Conservation (phyloP, 2,329 filamentous ascomycete species). For the Harringtonia lauricola region DNA sequence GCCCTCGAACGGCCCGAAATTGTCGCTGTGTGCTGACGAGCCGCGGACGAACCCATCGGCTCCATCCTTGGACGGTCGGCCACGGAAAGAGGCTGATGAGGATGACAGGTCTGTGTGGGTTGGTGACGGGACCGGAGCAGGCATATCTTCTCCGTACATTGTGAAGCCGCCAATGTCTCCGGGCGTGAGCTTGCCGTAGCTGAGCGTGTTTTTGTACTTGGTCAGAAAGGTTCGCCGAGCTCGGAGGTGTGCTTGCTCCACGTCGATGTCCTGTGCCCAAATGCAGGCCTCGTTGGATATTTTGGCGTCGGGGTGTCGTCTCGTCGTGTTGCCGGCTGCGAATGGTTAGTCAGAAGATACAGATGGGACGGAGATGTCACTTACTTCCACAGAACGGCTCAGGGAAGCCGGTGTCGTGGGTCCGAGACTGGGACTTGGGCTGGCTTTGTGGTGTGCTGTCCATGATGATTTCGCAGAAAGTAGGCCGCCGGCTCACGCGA, state of each 20-base stretch:
- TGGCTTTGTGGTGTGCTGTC: slow-evolving; percentile 4
- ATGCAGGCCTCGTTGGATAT: slow-evolving; percentile 45
- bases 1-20: no score
- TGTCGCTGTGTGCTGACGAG: slow-evolving; percentile 8
- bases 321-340: slow-evolving; percentile 44
- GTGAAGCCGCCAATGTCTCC: slow-evolving; percentile 9
- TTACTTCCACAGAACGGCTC: slow-evolving; percentile 36
- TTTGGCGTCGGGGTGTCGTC: slow-evolving; percentile 51
- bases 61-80: slow-evolving; percentile 26
- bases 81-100: slow-evolving; percentile 8
- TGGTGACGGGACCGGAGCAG: slow-evolving; percentile 6
- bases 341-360: background rate
- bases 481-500: no score
- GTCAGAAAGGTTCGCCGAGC: slow-evolving; percentile 34
- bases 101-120: background rate
- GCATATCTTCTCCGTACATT: slow-evolving; percentile 7
- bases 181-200: slow-evolving; percentile 31
- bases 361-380: background rate
- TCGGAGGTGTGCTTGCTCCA: slow-evolving; percentile 28
- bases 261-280: slow-evolving; percentile 39
- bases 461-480: slow-evolving; percentile 4
- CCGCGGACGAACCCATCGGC: slow-evolving; percentile 24
- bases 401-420: slow-evolving; percentile 37
- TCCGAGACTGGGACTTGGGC: slow-evolving; percentile 1
- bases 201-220: slow-evolving; percentile 35